Evolutionary conservation across 768 basidiomycete genomes (phyloP).

Genomic region (Gloeopeniophorella convolvens): DNA sequence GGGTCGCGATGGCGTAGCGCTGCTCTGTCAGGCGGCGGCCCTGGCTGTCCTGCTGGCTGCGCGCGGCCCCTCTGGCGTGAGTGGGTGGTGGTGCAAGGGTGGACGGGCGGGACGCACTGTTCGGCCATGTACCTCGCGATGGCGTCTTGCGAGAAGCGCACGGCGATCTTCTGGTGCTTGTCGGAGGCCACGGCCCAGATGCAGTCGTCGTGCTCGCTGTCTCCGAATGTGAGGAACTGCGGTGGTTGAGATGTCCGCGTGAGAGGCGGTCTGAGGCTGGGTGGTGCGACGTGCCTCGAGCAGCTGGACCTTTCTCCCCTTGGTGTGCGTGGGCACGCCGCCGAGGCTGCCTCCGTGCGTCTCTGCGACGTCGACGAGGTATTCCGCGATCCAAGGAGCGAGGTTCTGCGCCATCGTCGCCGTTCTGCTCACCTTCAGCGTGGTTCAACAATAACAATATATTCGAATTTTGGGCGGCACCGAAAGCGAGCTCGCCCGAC

Average conservation of each 20-base stretch:
- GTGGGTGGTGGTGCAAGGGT: not conserved
- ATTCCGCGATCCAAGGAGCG: slow-evolving; percentile 50
- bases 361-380: slow-evolving; percentile 46
- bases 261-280: not conserved
- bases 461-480: not conserved
- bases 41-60: slow-evolving; percentile 22
- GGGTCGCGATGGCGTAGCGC: slow-evolving; percentile 40
- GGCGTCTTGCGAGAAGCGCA: slow-evolving; percentile 50
- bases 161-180: slow-evolving; percentile 41
- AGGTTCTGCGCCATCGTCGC: slow-evolving; percentile 36
- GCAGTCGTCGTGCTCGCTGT: slow-evolving; percentile 31
- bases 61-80: not conserved
- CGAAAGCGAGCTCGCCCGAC: not conserved
- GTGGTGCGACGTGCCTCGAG: slow-evolving; percentile 38
- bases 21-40: slow-evolving; percentile 35
- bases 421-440: not conserved
- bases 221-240: slow-evolving; percentile 52
- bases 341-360: slow-evolving; percentile 42
- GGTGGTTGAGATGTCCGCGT: not conserved
- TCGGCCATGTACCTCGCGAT: slow-evolving; percentile 37
- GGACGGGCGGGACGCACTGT: slow-evolving; percentile 22
- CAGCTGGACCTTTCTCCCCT: slow-evolving; percentile 52
- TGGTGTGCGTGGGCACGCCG: slow-evolving; percentile 28
- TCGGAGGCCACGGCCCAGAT: slow-evolving; percentile 66
- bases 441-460: not conserved